Base-by-base conservation (phyloP, 805 yeast species). In the Yamadazyma sp. region DNA sequence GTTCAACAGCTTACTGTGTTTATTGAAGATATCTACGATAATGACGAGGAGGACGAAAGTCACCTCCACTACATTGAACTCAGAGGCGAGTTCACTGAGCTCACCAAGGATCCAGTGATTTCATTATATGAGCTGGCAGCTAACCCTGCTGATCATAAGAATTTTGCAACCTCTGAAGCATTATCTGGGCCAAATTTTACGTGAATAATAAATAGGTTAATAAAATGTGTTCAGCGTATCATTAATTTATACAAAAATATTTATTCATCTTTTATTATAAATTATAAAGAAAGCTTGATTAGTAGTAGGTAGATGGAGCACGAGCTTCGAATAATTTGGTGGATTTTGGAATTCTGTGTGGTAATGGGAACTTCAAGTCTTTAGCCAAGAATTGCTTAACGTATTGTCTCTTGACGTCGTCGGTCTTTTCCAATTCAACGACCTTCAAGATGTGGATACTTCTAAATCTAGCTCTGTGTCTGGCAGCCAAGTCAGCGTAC, bases 401-500 rank as follows among this genome's bases (percentile, higher is more conserved):
- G 93, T 93, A 91, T 76, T 87, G 97, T 78, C 99, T 88, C 90
- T 88, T 93, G 72, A 93, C 96, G 64, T 93, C 99, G 52, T 86
- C 95, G 60, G 93, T 81, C 84, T 88, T 90, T 75, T 83, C 95
- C 67, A 93, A 83, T 81, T 91, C 98, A 70, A 90, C 97, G 71
- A 93, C 97, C 88, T 93, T 93, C 74, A 93, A 86, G 74, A 93
- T 88, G 87, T 93, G 99, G 75, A 93, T 86, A 59, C 91, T 84
- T 84, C 99, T 88, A 83, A 93, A 93, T 83, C 99, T 89, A 68
- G 99, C 93, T 84, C 99, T 89, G 95, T 93, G 99, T 81, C 99
- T 90, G 60, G 99, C 97, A 76, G 99, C 99, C 85, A 93, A 85
- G 77, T 93, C 99, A 75, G 85, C 90, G 93, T 93, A 93, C 84